phyloP scores from a whole-genome alignment of 192 early-diverging fungal genomes.

The Backusella morwellensis region DNA sequence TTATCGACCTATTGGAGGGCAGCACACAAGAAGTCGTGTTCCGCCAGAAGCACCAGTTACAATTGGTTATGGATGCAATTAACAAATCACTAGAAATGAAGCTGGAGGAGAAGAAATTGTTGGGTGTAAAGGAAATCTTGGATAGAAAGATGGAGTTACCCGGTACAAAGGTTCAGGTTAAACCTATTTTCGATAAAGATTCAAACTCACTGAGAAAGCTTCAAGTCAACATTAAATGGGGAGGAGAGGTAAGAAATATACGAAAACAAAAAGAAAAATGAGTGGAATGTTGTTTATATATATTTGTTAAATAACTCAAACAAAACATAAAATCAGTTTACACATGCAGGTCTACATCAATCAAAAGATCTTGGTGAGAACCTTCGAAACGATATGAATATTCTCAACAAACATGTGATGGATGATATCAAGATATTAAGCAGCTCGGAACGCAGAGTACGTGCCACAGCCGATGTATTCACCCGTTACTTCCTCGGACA shows the following conservation, averaged over 20 bases:
- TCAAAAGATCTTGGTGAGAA: constrained; percentile 90
- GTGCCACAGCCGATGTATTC: constrained; percentile 85
- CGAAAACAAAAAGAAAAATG: too few species aligned
- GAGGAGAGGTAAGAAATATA: constrained; percentile 63
- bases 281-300: too few species aligned
- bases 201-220: constrained; percentile 61
- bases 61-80: constrained; percentile 63
- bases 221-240: constrained; percentile 98
- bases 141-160: constrained; percentile 74
- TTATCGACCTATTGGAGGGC: constrained; percentile 68
- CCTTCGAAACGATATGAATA: constrained; percentile 85
- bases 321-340: constrained; percentile 57
- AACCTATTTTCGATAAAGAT: constrained; percentile 70
- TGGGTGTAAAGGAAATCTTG: constrained; percentile 74
- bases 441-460: constrained; percentile 87
- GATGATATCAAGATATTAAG: constrained; percentile 86
- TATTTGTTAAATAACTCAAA: not conserved
- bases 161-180: constrained; percentile 92
- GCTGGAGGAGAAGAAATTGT: constrained; percentile 53
- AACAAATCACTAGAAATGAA: constrained; percentile 38
- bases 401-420: constrained; percentile 83
- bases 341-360: constrained; percentile 90
- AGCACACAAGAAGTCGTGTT: constrained; percentile 79
- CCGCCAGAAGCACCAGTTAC: constrained; percentile 68
- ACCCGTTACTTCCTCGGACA: constrained; percentile 63